Conservation (phyloP, 345 rosid species). For the Populus euphratica region DNA sequence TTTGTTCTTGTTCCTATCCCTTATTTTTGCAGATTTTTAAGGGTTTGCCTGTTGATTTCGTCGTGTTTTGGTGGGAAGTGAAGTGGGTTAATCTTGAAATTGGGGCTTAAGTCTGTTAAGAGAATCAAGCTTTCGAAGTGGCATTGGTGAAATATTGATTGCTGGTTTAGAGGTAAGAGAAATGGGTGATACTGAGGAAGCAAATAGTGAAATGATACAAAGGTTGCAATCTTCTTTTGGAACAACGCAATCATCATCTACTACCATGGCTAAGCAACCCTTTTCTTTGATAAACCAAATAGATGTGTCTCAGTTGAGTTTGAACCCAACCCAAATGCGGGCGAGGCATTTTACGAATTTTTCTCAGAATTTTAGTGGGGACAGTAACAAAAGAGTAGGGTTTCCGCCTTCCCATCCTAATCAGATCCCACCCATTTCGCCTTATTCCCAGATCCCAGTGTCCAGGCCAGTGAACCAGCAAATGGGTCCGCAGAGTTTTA, state of each 20-base stretch:
- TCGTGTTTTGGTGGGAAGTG: conserved; percentile 15
- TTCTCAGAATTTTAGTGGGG: conserved; percentile 39
- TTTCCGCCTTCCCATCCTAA: conserved; percentile 87
- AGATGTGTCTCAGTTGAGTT: conserved; percentile 49
- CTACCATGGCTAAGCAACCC: conserved; percentile 46
- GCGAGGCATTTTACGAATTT: conserved; percentile 53
- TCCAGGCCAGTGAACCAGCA: conserved; percentile 52
- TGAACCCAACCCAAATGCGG: conserved; percentile 49
- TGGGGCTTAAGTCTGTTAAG: conserved; percentile 5
- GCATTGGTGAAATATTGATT: conserved; percentile 7
- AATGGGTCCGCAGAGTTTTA: conserved; percentile 44
- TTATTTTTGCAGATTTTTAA: neutral
- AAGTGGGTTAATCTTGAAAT: conserved; percentile 13
- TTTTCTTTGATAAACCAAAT: conserved; percentile 45
- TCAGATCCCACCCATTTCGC: conserved; percentile 84
- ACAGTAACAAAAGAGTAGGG: conserved; percentile 52
- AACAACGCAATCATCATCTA: conserved; percentile 33
- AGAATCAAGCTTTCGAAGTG: neutral
- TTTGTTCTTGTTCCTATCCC: neutral
- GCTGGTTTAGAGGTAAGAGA: neutral
- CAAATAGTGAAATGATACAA: conserved; percentile 57
- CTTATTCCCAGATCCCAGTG: conserved; percentile 77
- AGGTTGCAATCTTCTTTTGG: conserved; percentile 67
- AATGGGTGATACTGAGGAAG: conserved; percentile 73
- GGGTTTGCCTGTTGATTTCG: conserved; percentile 7